Base-by-base conservation (phyloP, 1,139 yeast genomes). In the Pichia sp. region DNA sequence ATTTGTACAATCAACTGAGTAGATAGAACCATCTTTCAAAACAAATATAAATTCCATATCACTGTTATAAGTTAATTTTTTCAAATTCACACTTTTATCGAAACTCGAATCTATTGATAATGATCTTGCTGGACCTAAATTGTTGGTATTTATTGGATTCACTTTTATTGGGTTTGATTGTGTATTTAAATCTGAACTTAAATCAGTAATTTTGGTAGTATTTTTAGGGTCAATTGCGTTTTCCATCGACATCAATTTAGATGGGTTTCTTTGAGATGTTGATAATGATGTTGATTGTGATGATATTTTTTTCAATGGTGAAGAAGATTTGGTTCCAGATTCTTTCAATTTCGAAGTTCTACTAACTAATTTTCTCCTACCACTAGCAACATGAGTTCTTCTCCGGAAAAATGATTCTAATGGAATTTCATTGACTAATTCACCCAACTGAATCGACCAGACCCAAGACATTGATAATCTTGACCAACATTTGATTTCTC, bases 331-430 rank as follows among this genome's bases (percentile, higher is more conserved):
- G 7, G 4, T n/a, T 2, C 16, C 18, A 9, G 21, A 5, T 3
- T 8, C 4, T 20, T 29, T 18, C 8, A 18, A 14, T 30, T 33
- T 37, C 2, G 41, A 21, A 9, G 16, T 14, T 32, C 50, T 35
- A 23, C 47, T 43, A 15, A 46, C 47, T 11, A 48, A 20, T 36
- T 39, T 46, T 19, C 49, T 35, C 26, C 46, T 31, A 18, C 47
- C 42, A 13, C 24, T 35, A 19, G 20, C 30, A 19, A 31, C 29
- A 16, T 31, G 38, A 11, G 43, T 47, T 32, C 43, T 70, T 44
- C 66, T 69, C 46, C 87, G 68, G 60, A 79, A 80, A 52, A 78
- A 80, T 0, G 80, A 64, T 46, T 76, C 83, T 40, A 78, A 57
- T 3, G 79, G 72, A 22, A 60, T 59, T 30, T 60, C 57, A 33